Percentiles rank a stretch among this genome's conserved stretches.
phyloP scores from a whole-genome alignment of 805 yeast genomes.

The Candida ovalis region DNA sequence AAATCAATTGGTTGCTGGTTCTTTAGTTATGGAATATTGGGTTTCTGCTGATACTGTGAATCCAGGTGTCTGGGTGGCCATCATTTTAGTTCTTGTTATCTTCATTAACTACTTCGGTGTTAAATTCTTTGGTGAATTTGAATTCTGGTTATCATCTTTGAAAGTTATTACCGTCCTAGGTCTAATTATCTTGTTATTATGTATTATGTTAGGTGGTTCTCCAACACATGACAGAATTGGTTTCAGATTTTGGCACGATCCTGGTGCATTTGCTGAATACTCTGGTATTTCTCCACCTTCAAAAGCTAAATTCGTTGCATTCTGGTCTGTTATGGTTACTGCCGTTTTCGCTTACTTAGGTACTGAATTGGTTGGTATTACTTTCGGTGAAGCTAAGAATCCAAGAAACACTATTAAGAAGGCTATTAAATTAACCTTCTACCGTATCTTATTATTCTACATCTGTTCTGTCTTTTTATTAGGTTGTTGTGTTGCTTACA shows the following conservation, averaged over 20 bases:
- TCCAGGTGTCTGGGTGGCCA: conserved; percentile 51
- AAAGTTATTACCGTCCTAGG: conserved; percentile 66
- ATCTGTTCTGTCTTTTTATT: conserved; percentile 47
- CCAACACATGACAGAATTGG: conserved; percentile 64
- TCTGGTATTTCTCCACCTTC: conserved; percentile 38
- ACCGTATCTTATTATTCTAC: conserved; percentile 53
- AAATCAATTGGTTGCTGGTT: conserved; percentile 55
- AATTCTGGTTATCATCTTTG: conserved; percentile 57
- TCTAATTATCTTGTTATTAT: conserved; percentile 57
- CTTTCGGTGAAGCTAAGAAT: conserved; percentile 45
- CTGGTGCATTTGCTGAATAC: conserved; percentile 40
- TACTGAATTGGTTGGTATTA: conserved; percentile 48
- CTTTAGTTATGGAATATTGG: conserved; percentile 54
- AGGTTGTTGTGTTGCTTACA: conserved; percentile 55
- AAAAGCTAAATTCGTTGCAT: conserved; percentile 48
- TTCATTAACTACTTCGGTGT: conserved; percentile 44
- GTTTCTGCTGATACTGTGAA: conserved; percentile 41
- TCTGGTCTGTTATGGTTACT: conserved; percentile 49
- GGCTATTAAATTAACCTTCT: conserved; percentile 51
- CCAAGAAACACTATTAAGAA: conserved; percentile 49
- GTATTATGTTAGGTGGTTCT: conserved; percentile 74
- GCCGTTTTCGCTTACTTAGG: conserved; percentile 50
- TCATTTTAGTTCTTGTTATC: conserved; percentile 39
- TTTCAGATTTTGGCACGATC: conserved; percentile 41
- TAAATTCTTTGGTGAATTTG: conserved; percentile 45